Conservation (phyloP, 2,329 filamentous ascomycete genomes). For the Fusarium burgessii region DNA sequence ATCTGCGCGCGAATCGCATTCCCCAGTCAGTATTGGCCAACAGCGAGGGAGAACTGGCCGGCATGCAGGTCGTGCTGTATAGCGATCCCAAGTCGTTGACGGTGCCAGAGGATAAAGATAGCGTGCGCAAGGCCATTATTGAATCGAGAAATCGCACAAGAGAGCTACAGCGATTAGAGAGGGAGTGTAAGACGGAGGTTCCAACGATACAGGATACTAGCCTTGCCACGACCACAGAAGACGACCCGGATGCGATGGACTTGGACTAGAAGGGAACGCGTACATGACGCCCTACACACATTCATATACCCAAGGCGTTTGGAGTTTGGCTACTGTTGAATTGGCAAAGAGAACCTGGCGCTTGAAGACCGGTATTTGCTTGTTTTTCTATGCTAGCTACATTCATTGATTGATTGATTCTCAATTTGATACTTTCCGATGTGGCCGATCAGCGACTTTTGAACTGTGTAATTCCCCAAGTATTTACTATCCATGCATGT, state of each 20-base stretch:
- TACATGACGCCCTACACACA: slow-evolving; percentile 3
- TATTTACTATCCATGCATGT: neutral
- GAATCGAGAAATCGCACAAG: slow-evolving; percentile 79
- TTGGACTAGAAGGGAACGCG: slow-evolving; percentile 59
- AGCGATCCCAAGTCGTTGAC: slow-evolving; percentile 80
- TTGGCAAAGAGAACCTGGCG: slow-evolving; percentile 2
- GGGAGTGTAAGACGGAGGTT: slow-evolving; percentile 41
- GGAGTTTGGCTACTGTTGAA: slow-evolving; percentile 38
- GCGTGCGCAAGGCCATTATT: slow-evolving; percentile 84
- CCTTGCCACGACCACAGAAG: slow-evolving; percentile 27
- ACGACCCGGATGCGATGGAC: slow-evolving; percentile 76
- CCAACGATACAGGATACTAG: slow-evolving; percentile 12
- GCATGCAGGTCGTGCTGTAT: slow-evolving; percentile 86
- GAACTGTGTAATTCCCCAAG: slow-evolving; percentile 1
- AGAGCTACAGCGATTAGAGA: slow-evolving; percentile 64
- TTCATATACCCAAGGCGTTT: slow-evolving; percentile 43
- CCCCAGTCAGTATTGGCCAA: slow-evolving; percentile 73
- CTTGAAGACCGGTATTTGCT: slow-evolving; percentile 10
- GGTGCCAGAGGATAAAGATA: slow-evolving; percentile 79
- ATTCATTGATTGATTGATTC: slow-evolving; percentile 12
- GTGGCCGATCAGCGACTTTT: slow-evolving; percentile 7
- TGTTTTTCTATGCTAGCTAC: slow-evolving; percentile 33
- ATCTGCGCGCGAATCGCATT: slow-evolving; percentile 77
- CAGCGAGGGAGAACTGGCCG: slow-evolving; percentile 65
- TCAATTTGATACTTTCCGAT: slow-evolving; percentile 31